phyloP scores from a whole-genome alignment of 345 rosid genomes.

The Theobroma cacao region DNA sequence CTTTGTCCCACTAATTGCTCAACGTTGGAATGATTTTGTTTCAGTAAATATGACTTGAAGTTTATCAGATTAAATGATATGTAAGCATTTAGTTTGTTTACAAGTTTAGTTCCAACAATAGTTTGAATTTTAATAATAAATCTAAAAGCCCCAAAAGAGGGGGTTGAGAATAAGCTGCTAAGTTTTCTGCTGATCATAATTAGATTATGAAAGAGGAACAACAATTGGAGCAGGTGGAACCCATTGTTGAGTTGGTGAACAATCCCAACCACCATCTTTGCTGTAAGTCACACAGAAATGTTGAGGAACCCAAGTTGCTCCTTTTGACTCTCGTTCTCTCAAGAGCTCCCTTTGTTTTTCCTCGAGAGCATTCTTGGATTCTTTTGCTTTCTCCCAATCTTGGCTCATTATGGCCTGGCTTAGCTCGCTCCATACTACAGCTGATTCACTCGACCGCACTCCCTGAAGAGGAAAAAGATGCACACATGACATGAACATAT shows the following conservation, averaged over 20 bases:
- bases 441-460: conserved; percentile 57
- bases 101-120: not conserved
- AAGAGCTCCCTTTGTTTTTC: conserved; percentile 53
- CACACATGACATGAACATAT: not conserved
- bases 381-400: conserved; percentile 74
- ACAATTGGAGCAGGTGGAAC: conserved; percentile 69
- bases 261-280: conserved; percentile 57
- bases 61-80: not conserved
- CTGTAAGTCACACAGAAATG: conserved; percentile 44
- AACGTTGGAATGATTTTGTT: not conserved
- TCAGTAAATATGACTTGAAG: not conserved
- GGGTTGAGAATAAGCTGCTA: not conserved
- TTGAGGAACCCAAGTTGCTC: conserved; percentile 62
- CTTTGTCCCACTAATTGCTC: not conserved
- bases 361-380: conserved; percentile 65
- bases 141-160: not conserved
- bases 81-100: not conserved
- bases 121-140: not conserved
- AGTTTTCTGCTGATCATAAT: not conserved
- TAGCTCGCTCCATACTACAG: conserved; percentile 65
- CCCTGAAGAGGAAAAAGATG: conserved; percentile 31
- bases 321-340: conserved; percentile 43
- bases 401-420: conserved; percentile 51
- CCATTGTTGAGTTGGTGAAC: conserved; percentile 45
- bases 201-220: conserved; percentile 28